Base-by-base conservation (phyloP, 169 alveolate genomes). In the Plasmodium cynomolgi region DNA sequence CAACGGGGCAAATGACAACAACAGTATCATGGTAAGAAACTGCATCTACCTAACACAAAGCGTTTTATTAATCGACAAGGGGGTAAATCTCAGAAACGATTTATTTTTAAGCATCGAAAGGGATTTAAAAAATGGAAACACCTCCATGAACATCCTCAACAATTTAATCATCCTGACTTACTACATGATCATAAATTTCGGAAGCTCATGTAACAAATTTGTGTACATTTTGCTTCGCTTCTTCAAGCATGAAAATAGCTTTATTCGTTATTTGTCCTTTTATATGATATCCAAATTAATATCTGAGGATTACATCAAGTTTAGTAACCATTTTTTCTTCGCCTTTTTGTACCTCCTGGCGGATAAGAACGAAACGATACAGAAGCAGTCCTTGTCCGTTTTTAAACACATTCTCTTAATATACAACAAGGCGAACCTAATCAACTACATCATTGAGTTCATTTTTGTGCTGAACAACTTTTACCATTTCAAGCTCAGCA, bases 181-280 rank as follows among this genome's bases (percentile, higher is more conserved):
- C 44, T 85, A 85, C 44, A 85, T 85, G 93, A 54, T 85, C 20
- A 85, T 75, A 74, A 85, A 85, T 75, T 85, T 85, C 68, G 93
- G 93, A 31, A 85, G 93, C 68, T 85, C 93, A 5, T 85, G 93
- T 29, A 85, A 85, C 79, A 85, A 85, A 54, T 85, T 85, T 85
- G 93, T 85, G 2, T 74, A 75, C 33, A 56, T 75, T 34, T 81
- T 85, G 13, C 41, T 85, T 29, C 93, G 93, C 31, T 85, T 85
- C 37, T 85, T 85, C 62, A 85, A 85, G 13, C 93, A 85, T 34
- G 93, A 85, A 39, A 85, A 85, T 50, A 75, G 86, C 17, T 85
- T 85, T 54, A 74, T 85, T 54, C 39, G 93, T n/a, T 85, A 85
- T 85, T 85, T 85, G 80, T 85, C 93, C 7, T 85, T 85, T 85